phyloP scores from a whole-genome alignment of 805 yeast species.

The Dipodascopsis uninucleata region DNA sequence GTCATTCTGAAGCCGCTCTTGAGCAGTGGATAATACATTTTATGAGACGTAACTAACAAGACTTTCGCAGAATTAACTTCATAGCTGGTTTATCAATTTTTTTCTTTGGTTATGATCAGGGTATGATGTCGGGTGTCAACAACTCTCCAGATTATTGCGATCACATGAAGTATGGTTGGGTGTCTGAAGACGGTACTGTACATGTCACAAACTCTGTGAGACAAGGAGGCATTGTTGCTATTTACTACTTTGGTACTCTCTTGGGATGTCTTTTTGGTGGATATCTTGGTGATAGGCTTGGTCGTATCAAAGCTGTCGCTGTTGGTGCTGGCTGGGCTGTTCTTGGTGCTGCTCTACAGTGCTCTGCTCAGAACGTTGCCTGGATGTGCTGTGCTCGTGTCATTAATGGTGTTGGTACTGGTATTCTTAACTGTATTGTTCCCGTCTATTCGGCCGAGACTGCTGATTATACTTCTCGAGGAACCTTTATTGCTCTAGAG shows the following conservation, averaged over 20 bases:
- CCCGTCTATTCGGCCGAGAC: constrained; percentile 76
- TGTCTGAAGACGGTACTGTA: constrained; percentile 15
- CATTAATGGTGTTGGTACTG: constrained; percentile 37
- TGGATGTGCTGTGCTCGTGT: constrained; percentile 67
- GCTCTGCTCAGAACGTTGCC: constrained; percentile 42
- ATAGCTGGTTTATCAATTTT: constrained; percentile 35
- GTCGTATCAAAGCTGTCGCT: constrained; percentile 57
- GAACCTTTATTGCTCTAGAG: constrained; percentile 51
- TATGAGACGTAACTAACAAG: neutral
- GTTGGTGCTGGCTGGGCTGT: constrained; percentile 53
- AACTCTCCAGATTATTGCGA: constrained; percentile 33
- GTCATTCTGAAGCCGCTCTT: neutral
- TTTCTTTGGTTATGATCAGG: constrained; percentile 46
- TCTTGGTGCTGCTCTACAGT: constrained; percentile 58
- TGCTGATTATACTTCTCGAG: constrained; percentile 47
- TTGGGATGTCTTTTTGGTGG: constrained; percentile 22
- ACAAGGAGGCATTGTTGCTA: constrained; percentile 38
- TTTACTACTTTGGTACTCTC: constrained; percentile 37
- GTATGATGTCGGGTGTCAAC: constrained; percentile 42
- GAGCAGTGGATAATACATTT: too few relatives aligned
- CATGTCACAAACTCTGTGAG: constrained; percentile 31
- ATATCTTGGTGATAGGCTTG: constrained; percentile 51
- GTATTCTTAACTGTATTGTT: constrained; percentile 42
- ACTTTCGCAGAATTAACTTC: constrained; percentile 13
- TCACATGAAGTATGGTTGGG: constrained; percentile 19